Conservation (phyloP, 2,329 filamentous ascomycete species). For the Fusarium siculi region DNA sequence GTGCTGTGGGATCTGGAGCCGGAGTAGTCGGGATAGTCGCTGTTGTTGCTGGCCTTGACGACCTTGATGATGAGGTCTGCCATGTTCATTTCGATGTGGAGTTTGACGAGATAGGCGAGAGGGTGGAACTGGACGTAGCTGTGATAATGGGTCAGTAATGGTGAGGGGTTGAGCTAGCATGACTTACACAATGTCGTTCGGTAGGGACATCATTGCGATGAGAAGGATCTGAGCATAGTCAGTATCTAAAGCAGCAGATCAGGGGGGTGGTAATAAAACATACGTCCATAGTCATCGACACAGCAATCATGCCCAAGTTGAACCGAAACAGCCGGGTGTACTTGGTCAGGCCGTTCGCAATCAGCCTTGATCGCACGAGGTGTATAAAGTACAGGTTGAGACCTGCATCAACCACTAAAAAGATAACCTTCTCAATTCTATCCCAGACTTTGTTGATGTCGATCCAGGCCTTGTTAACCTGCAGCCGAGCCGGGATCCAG, state of each 20-base stretch:
- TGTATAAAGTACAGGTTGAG: slow-evolving; percentile 65
- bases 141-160: background rate
- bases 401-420: slow-evolving; percentile 58
- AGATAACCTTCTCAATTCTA: slow-evolving; percentile 62
- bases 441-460: slow-evolving; percentile 64
- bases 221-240: slow-evolving; percentile 35
- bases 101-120: slow-evolving; percentile 62
- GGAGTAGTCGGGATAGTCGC: slow-evolving; percentile 39
- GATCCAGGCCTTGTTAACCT: slow-evolving; percentile 54
- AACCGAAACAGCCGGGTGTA: slow-evolving; percentile 57
- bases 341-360: slow-evolving; percentile 60
- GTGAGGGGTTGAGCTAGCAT: fast-evolving
- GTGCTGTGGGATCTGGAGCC: slow-evolving; percentile 32
- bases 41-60: slow-evolving; percentile 38
- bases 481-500: slow-evolving; percentile 64
- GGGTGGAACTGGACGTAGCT: slow-evolving; percentile 61
- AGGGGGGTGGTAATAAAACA: background rate
- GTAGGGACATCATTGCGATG: slow-evolving; percentile 47
- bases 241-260: background rate
- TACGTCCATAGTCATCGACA: slow-evolving; percentile 48
- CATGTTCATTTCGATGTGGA: slow-evolving; percentile 66
- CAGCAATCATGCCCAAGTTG: slow-evolving; percentile 46
- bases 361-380: slow-evolving; percentile 57
- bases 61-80: slow-evolving; percentile 60
- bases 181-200: slow-evolving; percentile 45